Conservation (phyloP, 495 filamentous ascomycete genomes). For the Hypoxylon crocopeplum region DNA sequence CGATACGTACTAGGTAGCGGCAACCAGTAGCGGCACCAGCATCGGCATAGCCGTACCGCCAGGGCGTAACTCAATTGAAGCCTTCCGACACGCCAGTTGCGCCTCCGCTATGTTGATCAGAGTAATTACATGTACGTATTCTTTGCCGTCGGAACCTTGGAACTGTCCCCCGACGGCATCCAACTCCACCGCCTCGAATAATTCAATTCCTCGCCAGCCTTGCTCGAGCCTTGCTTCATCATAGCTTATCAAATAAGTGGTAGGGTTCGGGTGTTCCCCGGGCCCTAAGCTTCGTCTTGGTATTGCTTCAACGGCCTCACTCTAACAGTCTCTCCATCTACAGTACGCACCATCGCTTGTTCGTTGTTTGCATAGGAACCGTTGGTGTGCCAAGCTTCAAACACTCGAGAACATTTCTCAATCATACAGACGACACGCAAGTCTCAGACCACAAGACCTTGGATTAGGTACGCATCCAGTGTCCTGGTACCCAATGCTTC, state of each 20-base stretch:
- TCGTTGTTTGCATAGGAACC: background rate
- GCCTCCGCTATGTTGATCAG: background rate
- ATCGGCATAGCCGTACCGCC: background rate
- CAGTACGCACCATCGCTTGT: too few species aligned
- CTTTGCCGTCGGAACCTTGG: constrained; percentile 13
- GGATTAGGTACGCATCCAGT: constrained; percentile 3
- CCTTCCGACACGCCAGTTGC: too few species aligned
- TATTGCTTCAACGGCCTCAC: too few species aligned
- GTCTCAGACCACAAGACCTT: background rate
- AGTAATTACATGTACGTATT: constrained; percentile 3
- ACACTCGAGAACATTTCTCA: constrained; percentile 9
- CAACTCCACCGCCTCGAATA: constrained; percentile 24
- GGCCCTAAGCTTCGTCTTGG: constrained; percentile 5
- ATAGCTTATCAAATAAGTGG: background rate
- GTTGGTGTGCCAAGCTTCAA: constrained; percentile 6
- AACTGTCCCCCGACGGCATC: constrained; percentile 19
- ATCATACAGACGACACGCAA: background rate
- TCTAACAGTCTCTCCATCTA: too few species aligned
- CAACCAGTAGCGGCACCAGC: background rate
- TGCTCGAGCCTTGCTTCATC: constrained; percentile 19
- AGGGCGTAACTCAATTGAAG: background rate
- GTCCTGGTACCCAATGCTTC: constrained; percentile 10
- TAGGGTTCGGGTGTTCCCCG: constrained; percentile 20
- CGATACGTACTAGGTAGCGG: constrained; percentile 16
- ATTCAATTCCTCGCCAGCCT: constrained; percentile 3